Percentiles rank a stretch among this genome's conserved stretches.
Evolutionary conservation across 768 basidiomycete genomes (phyloP).

Genomic region (Rhodocollybia butyracea): DNA sequence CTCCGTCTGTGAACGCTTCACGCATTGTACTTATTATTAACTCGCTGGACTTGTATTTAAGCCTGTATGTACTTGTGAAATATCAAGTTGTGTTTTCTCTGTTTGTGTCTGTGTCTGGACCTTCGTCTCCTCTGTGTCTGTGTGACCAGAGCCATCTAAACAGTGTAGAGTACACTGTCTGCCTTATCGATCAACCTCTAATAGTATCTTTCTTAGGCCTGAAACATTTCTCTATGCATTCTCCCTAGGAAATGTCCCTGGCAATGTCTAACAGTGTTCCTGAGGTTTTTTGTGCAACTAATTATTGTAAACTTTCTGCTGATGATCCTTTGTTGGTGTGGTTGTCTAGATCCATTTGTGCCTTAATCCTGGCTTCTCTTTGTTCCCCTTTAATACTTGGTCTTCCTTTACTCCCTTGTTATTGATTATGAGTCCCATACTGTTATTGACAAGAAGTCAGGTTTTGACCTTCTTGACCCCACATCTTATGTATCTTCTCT

Average conservation of each 20-base stretch:
- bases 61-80: too few relatives aligned
- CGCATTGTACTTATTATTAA: too few relatives aligned
- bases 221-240: neutral
- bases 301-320: neutral
- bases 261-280: neutral
- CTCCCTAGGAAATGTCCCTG: neutral
- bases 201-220: neutral
- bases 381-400: conserved; percentile 26
- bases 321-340: neutral
- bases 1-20: too few relatives aligned
- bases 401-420: conserved; percentile 29
- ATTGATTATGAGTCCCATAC: conserved; percentile 21
- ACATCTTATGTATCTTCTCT: neutral
- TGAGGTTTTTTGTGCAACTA: neutral
- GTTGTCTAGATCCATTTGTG: neutral
- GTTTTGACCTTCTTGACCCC: conserved; percentile 7
- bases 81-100: too few relatives aligned
- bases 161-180: too few relatives aligned
- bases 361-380: neutral
- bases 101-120: too few relatives aligned
- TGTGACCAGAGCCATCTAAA: too few relatives aligned
- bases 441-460: conserved; percentile 13
- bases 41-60: too few relatives aligned
- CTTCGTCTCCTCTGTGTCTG: too few relatives aligned
- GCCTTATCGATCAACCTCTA: too few relatives aligned